These are phyloP conservation scores for Pseudopyricularia cyperi DNA, from an alignment of 2,329 filamentous ascomycete species.

Conservation along the genomic window DNA sequence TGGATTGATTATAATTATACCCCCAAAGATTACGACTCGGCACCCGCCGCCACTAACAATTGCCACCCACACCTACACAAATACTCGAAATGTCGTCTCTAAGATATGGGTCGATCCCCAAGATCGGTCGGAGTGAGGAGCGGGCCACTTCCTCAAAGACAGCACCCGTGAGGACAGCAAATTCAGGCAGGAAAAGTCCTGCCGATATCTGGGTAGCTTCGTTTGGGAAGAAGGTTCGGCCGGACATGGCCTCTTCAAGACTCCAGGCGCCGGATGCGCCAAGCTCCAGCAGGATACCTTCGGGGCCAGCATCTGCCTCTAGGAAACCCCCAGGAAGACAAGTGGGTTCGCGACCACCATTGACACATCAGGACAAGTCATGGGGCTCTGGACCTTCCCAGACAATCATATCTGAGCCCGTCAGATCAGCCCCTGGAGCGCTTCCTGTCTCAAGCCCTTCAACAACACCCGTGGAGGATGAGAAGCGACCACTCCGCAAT, in stretches of 20 bases:
- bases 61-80: background rate
- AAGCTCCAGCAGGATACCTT: constrained; percentile 22
- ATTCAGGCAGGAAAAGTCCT: constrained; percentile 14
- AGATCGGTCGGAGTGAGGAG: constrained; percentile 12
- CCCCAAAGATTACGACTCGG: background rate
- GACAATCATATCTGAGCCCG: constrained; percentile 16
- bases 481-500: constrained; percentile 23
- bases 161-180: constrained; percentile 12
- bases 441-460: constrained; percentile 20
- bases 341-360: constrained; percentile 17
- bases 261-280: constrained; percentile 4
- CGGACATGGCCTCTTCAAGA: constrained; percentile 6
- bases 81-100: constrained; percentile 17
- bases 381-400: constrained; percentile 19
- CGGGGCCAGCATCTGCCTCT: constrained; percentile 20
- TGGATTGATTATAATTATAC: constrained; percentile 9
- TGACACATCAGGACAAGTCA: constrained; percentile 29
- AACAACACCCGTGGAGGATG: constrained; percentile 18
- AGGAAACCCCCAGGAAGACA: constrained; percentile 15
- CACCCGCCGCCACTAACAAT: background rate
- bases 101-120: constrained; percentile 11
- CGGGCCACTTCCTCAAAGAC: constrained; percentile 2
- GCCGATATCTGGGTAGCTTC: constrained; percentile 12
- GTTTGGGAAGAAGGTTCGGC: background rate
- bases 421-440: constrained; percentile 15